These are phyloP conservation scores for Chalciporus pseudorubinellus DNA, from an alignment of 768 basidiomycete genomes.

Conservation along the genomic window DNA sequence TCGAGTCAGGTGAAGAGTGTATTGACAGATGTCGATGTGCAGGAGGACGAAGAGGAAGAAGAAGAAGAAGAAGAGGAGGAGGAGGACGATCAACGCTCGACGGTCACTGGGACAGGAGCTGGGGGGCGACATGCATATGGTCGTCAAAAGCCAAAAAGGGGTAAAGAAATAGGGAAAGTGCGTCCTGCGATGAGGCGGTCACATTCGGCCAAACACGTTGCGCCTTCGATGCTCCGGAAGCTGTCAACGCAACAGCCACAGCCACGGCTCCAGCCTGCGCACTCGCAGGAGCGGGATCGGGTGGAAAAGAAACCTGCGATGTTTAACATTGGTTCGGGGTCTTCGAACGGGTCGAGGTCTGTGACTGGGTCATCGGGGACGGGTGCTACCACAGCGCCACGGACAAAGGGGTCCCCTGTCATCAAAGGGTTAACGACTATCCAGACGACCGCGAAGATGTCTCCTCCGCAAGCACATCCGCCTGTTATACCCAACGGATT, in stretches of 20 bases:
- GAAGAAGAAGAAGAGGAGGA: slow-evolving; percentile 16
- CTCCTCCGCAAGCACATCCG: slow-evolving; percentile 12
- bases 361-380: slow-evolving; percentile 23
- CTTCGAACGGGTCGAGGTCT: slow-evolving; percentile 46
- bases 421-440: slow-evolving; percentile 11
- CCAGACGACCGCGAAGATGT: slow-evolving; percentile 7
- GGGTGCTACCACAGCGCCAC: not conserved
- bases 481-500: slow-evolving; percentile 19
- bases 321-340: slow-evolving; percentile 62
- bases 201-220: slow-evolving; percentile 30
- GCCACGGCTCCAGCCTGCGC: not conserved
- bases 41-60: slow-evolving; percentile 17
- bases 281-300: slow-evolving; percentile 5
- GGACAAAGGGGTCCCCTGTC: slow-evolving; percentile 3
- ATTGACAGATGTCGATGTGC: slow-evolving; percentile 19
- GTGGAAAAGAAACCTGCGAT: slow-evolving; percentile 30
- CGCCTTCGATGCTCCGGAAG: slow-evolving; percentile 29
- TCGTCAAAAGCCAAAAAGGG: slow-evolving; percentile 28
- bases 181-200: slow-evolving; percentile 28
- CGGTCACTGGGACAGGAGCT: slow-evolving; percentile 8
- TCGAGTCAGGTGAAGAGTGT: slow-evolving; percentile 31
- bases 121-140: slow-evolving; percentile 11
- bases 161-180: slow-evolving; percentile 31
- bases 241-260: slow-evolving; percentile 21
- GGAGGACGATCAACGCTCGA: slow-evolving; percentile 24